phyloP scores from a whole-genome alignment of 345 rosid species.

The Triadica sebifera region DNA sequence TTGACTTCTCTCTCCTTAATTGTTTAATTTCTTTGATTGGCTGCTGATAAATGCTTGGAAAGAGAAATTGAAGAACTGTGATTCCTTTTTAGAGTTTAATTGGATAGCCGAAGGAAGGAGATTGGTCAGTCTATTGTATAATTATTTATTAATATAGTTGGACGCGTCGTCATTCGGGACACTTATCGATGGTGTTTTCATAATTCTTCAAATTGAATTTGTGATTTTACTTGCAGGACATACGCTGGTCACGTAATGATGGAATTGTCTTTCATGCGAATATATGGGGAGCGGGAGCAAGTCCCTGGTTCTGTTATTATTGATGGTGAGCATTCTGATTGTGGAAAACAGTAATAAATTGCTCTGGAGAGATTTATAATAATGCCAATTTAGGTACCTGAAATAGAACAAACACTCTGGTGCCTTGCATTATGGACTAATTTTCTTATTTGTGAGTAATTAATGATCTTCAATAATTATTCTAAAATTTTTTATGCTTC shows the following conservation, averaged over 20 bases:
- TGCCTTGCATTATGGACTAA: too few species aligned
- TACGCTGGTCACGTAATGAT: slow-evolving; percentile 29
- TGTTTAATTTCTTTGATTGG: neutral
- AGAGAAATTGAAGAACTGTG: too few species aligned
- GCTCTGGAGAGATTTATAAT: too few species aligned
- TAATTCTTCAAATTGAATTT: neutral
- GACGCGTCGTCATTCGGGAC: too few species aligned
- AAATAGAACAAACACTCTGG: too few species aligned
- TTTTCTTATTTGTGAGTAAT: too few species aligned
- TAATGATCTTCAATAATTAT: neutral
- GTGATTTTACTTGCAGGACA: slow-evolving; percentile 37
- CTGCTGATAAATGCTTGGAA: neutral
- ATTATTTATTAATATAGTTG: too few species aligned
- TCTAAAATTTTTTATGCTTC: neutral
- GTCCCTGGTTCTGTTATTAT: slow-evolving; percentile 68
- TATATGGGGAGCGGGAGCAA: slow-evolving; percentile 60
- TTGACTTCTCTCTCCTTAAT: neutral
- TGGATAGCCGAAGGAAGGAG: too few species aligned
- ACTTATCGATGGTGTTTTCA: neutral
- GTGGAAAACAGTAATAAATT: neutral
- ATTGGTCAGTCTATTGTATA: too few species aligned
- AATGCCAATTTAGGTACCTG: too few species aligned
- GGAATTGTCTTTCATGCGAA: slow-evolving; percentile 59
- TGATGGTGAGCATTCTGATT: slow-evolving; percentile 52
- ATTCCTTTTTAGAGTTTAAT: too few species aligned